Base-by-base conservation (phyloP, 805 yeast genomes). In the Wickerhamiella sorbophila region DNA sequence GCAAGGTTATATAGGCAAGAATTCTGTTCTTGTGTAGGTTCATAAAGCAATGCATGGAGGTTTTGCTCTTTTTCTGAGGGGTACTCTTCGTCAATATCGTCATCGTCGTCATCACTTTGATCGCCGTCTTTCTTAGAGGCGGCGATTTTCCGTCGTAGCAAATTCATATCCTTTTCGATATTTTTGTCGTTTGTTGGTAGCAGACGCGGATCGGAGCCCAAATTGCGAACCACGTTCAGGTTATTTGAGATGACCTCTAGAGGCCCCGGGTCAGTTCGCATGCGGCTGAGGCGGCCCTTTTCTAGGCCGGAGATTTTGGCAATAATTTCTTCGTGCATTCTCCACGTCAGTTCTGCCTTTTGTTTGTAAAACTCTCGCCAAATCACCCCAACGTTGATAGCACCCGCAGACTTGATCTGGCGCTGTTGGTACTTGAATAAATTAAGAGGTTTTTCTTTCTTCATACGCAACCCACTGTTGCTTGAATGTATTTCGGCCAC, bases 341-440 rank as follows among this genome's bases (percentile, higher is more conserved):
- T 36, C 44, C 48, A 50, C 17, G 55, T 48, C 24, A 60, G 48
- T 17, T 49, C 54, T 31, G 34, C 45, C 37, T 49, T 51, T 18
- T 46, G 50, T 31, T 54, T 50, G 46, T 45, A 26, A 45, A 52
- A 60, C 42, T 60, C 57, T 19, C 56, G 44, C 62, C 61, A 56
- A 8, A 50, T 47, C 36, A 50, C 45, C 15, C 48, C 46, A 10
- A 46, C 44, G 27, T 54, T 56, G 15, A 53, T 55, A 8, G 32
- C 31, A 9, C 57, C 40, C 6, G 44, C 48, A 17, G 42, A 32
- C 15, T 32, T 38, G 39, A 55, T 43, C 49, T 47, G 43, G 3
- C 38, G 24, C 15, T 41, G 22, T 38, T 54, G 51, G 49, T 54
- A 54, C 27, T 49, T 24, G 31, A n/a, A 42, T 34, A 36, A 29